Conservation (phyloP, 495 filamentous ascomycete species). For the Immersiella caudata region DNA sequence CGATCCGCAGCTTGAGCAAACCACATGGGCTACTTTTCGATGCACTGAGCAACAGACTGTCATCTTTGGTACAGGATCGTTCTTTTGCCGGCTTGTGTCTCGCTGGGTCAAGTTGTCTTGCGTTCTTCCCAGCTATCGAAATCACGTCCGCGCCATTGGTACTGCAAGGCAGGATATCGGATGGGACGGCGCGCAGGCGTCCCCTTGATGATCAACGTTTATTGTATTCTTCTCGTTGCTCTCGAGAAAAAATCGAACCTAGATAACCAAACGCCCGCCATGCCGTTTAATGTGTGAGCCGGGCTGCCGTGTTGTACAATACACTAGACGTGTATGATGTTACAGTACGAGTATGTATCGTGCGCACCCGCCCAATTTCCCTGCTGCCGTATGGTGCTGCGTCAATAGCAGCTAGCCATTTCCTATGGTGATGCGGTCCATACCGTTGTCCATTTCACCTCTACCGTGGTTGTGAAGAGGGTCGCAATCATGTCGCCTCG, state of each 20-base stretch:
- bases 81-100: neutral
- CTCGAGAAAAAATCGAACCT: neutral
- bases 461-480: neutral
- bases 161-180: too few species aligned
- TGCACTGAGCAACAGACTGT: neutral
- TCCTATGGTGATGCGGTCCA: neutral
- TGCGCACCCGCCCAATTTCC: neutral
- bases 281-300: neutral
- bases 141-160: neutral
- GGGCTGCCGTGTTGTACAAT: neutral
- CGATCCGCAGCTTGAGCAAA: neutral
- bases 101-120: neutral
- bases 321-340: neutral
- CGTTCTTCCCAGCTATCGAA: neutral
- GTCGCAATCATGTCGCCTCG: neutral
- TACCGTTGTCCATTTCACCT: neutral
- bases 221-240: neutral
- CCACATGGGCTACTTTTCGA: too few species aligned
- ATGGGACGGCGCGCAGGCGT: too few species aligned
- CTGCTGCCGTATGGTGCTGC: neutral
- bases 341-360: neutral
- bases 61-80: neutral
- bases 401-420: neutral
- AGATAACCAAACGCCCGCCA: conserved; percentile 11
- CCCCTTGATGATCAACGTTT: neutral